Evolutionary conservation across 2,329 filamentous ascomycete genomes (phyloP).

Genomic region (Curvularia sp.): DNA sequence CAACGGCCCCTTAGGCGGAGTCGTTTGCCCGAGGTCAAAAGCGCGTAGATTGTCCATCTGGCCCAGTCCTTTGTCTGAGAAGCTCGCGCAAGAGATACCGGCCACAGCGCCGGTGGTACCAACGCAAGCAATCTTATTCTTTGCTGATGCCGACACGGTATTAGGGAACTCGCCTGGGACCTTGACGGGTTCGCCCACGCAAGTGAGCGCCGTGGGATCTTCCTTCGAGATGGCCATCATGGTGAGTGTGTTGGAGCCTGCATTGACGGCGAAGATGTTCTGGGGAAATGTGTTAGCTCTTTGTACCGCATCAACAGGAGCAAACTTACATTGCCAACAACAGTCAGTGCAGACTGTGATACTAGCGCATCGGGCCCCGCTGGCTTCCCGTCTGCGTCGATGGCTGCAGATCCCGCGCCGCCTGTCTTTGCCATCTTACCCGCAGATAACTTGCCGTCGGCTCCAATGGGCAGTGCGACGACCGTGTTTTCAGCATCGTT

Average conservation of each 20-base stretch:
- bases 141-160: constrained; percentile 49
- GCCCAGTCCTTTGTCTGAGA: constrained; percentile 40
- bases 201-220: constrained; percentile 40
- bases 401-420: constrained; percentile 55
- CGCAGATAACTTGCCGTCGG: constrained; percentile 57
- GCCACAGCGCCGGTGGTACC: constrained; percentile 47
- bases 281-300: constrained; percentile 31
- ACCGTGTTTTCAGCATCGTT: constrained; percentile 62
- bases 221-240: constrained; percentile 47
- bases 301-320: not conserved
- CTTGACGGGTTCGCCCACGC: constrained; percentile 44
- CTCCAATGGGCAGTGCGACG: constrained; percentile 58
- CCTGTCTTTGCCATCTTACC: constrained; percentile 57
- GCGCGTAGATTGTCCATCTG: constrained; percentile 45
- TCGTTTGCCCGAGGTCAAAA: constrained; percentile 63
- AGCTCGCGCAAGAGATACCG: constrained; percentile 50
- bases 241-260: constrained; percentile 51
- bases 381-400: constrained; percentile 47
- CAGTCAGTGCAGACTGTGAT: constrained; percentile 59
- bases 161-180: constrained; percentile 52
- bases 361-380: constrained; percentile 61
- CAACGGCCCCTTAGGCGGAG: constrained; percentile 64
- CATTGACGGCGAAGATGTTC: constrained; percentile 62
- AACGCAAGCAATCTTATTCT: constrained; percentile 50
- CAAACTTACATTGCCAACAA: constrained; percentile 62